Evolutionary conservation across 2,329 filamentous ascomycete genomes (phyloP), one percentile per base, ranked within the genome.

Genomic region (Teratosphaeria epicoccoides): DNA sequence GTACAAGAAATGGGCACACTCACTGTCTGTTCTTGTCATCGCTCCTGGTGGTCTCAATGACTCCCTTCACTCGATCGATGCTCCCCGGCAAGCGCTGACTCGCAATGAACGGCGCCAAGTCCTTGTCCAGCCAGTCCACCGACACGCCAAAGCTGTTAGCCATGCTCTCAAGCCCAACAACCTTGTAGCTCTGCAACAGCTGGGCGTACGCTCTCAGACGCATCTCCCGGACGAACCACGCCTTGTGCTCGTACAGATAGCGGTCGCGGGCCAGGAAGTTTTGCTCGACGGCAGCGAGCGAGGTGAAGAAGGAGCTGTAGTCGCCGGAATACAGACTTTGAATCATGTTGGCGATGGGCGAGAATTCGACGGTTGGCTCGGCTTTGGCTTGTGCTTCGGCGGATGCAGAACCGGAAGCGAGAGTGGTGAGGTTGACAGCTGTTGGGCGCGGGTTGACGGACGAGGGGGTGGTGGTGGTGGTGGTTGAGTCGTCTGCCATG

Each of bases 181-280:
- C 88, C 46, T 91, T 85, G 74, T 98, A 98, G 68, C 88, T 95
- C 76, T 97, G 93, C 43, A 98, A 80, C 40, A 98, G 81, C 75
- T 98, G 93, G 71, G 95, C 88, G 74, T 98, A 98, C 29, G 88
- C 91, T 53, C 91, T 84, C 59, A 97, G 81, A 52, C 93, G 84
- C 93, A 98, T 98, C 78, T 98, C 93, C 49, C 93, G 86, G 62
- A 98, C 91, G 69, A 93, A 97, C 91, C 93, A 98, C 65, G 83
- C 84, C 70, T 88, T 87, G 76, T 98, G 93, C 77, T 98, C 93
- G 66, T 89, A 85, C 52, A 98, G 79, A 72, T 97, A 95, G 53
- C 93, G 87, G 68, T 98, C 93, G 68, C 93, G 88, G 60, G 83
- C 89, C 59, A 98, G 77, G 77, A 98, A 98, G 63, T 85, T 84